Evolutionary conservation across 2,329 filamentous ascomycete species (phyloP), one percentile per base, ranked within the genome.

Genomic region (Calonectria naviculata): DNA sequence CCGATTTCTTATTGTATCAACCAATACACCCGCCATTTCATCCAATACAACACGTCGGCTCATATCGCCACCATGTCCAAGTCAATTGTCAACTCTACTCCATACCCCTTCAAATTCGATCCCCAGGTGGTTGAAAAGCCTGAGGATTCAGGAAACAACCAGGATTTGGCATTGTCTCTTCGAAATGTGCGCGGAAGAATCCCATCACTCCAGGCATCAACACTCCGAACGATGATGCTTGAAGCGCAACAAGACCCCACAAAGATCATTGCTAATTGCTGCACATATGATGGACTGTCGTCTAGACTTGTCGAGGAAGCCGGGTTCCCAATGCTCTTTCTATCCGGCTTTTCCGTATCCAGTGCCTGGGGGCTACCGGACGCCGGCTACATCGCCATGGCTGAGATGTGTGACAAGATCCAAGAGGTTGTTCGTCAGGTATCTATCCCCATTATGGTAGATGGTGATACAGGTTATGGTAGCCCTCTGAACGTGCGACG

Each of bases 391-490:
- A 87, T 87, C 56, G 85, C 85, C 1, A 83, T 87, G 77, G 78
- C 81, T 21, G 86, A 88, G 70, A 83, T 87, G 78, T 85, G 81
- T 49, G 80, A 82, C 46, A 86, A 85, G 75, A 85, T 87, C 56
- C 83, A 86, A 64, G 85, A 87, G 69, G 78, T 78, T 0, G 80
- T 80, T 2, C 78, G 84, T 0, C 81, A 83, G 56, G 81, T 83
- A 1, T 80, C 69, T 5, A 71, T 87, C 0, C 86, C 85, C 0
- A 76, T 88, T n/a, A 82, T 88, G 78, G 85, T 81, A 0, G 86
- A 87, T 74, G 85, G 84, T 0, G 85, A 87, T 70, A 87, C 85
- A 0, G 86, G 86, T 1, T 87, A 87, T 56, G 86, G 86, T 4
- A 83, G 84, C 49, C 83, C 85, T 4, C 83, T 86, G 75, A 87